Evolutionary conservation across 1,284 basidiomycete species (phyloP).

Genomic region (Malassezia sympodialis): DNA sequence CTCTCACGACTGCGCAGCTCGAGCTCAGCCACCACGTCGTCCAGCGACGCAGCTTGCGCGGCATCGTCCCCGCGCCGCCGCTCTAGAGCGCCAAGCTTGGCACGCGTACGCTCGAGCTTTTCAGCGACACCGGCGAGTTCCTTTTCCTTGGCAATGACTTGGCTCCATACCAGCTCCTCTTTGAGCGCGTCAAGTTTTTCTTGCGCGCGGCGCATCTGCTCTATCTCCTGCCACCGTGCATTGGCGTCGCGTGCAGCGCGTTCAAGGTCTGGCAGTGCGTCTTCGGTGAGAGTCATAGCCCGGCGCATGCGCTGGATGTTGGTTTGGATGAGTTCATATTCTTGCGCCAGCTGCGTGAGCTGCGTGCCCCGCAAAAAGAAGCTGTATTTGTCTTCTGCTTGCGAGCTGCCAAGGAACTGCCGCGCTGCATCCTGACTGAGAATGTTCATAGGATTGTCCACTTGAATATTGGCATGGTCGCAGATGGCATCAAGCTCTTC

Average conservation of each 20-base stretch:
- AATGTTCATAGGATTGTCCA: conserved; percentile 93
- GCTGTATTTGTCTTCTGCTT: conserved; percentile 71
- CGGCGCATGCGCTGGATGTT: conserved; percentile 32
- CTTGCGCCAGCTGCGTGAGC: conserved; percentile 72
- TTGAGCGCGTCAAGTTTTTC: conserved; percentile 62
- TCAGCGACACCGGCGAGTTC: conserved; percentile 23
- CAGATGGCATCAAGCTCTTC: conserved; percentile 78
- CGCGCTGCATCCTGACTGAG: conserved; percentile 55
- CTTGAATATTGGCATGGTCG: conserved; percentile 89
- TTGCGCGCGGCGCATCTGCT: conserved; percentile 63
- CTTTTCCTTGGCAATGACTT: conserved; percentile 63
- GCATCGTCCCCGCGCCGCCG: conserved; percentile 18
- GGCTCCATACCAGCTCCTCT: conserved; percentile 78
- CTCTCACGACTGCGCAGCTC: conserved; percentile 33
- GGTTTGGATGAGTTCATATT: conserved; percentile 65
- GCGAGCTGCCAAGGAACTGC: conserved; percentile 75
- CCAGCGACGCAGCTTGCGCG: conserved; percentile 18
- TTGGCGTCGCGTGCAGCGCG: conserved; percentile 57
- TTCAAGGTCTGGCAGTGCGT: conserved; percentile 64
- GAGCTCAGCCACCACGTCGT: conserved; percentile 19
- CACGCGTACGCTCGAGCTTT: conserved; percentile 21
- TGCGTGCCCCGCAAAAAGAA: conserved; percentile 92
- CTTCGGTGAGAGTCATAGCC: conserved; percentile 50
- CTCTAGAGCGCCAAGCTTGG: conserved; percentile 21
- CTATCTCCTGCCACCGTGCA: conserved; percentile 61